Conservation (phyloP, 2,329 filamentous ascomycete genomes). For the Venturia asperata region DNA sequence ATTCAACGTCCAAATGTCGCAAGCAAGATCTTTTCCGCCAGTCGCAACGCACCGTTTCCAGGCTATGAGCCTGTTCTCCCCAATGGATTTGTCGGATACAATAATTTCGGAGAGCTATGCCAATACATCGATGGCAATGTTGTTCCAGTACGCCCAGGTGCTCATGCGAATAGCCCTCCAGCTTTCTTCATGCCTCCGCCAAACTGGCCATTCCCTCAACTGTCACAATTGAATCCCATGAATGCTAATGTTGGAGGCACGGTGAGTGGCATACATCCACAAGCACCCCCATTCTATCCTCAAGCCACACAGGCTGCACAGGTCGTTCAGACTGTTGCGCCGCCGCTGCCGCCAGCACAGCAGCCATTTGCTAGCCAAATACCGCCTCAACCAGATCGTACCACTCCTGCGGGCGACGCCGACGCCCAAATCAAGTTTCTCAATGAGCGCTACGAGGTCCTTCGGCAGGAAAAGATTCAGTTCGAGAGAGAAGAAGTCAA, state of each 20-base stretch:
- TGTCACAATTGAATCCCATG: constrained; percentile 9
- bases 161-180: constrained; percentile 27
- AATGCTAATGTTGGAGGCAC: constrained; percentile 1
- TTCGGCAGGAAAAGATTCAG: constrained; percentile 18
- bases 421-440: constrained; percentile 15
- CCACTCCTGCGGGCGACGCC: constrained; percentile 1
- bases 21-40: constrained; percentile 14
- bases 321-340: neutral
- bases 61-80: constrained; percentile 27
- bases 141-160: constrained; percentile 27
- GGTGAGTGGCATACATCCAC: neutral
- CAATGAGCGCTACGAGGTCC: constrained; percentile 14
- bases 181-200: constrained; percentile 32
- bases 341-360: neutral
- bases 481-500: constrained; percentile 20
- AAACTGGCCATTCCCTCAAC: constrained; percentile 25
- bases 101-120: constrained; percentile 30
- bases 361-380: constrained; percentile 1
- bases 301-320: neutral
- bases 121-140: constrained; percentile 34
- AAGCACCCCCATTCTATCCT: constrained; percentile 9
- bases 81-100: constrained; percentile 33
- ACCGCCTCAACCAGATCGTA: constrained; percentile 1
- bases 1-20: constrained; percentile 5
- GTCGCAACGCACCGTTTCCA: constrained; percentile 8